phyloP scores from a whole-genome alignment of 2,329 filamentous ascomycete genomes.

The Eutypa lata region DNA sequence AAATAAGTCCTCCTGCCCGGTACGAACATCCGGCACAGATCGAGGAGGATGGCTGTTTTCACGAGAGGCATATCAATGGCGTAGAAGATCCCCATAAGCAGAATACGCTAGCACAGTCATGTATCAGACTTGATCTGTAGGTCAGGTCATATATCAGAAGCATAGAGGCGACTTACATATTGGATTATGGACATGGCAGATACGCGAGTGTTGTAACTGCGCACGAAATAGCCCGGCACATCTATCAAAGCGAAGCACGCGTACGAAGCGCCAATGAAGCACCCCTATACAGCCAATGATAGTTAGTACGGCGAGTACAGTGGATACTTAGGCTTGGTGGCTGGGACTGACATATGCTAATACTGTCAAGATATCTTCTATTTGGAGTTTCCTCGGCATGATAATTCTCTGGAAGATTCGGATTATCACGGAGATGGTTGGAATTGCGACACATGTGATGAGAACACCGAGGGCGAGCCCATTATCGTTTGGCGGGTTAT shows the following conservation, averaged over 20 bases:
- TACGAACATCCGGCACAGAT: slow-evolving; percentile 35
- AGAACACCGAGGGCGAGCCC: slow-evolving; percentile 10
- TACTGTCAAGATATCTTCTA: slow-evolving; percentile 5
- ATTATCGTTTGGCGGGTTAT: slow-evolving; percentile 13
- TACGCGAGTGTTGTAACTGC: slow-evolving; percentile 30
- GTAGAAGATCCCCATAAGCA: slow-evolving; percentile 30
- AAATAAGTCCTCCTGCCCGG: slow-evolving; percentile 22
- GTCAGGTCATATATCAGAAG: neutral
- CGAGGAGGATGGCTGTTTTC: slow-evolving; percentile 39
- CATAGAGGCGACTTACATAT: slow-evolving; percentile 20
- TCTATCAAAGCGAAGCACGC: slow-evolving; percentile 20
- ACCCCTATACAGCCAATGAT: slow-evolving; percentile 1
- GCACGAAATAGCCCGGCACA: slow-evolving; percentile 33
- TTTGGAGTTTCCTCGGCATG: slow-evolving; percentile 10
- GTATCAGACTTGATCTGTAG: neutral
- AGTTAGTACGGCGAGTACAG: slow-evolving; percentile 1
- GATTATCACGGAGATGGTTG: slow-evolving; percentile 8
- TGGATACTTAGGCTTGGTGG: neutral
- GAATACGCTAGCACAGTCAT: slow-evolving; percentile 22
- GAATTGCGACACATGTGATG: slow-evolving; percentile 6
- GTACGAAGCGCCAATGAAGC: neutral
- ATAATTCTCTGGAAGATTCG: slow-evolving; percentile 10
- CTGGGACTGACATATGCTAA: neutral
- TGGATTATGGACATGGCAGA: slow-evolving; percentile 21
- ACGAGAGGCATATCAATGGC: slow-evolving; percentile 34